Conservation (phyloP, 345 rosid species). For the Pugionium cornutum region DNA sequence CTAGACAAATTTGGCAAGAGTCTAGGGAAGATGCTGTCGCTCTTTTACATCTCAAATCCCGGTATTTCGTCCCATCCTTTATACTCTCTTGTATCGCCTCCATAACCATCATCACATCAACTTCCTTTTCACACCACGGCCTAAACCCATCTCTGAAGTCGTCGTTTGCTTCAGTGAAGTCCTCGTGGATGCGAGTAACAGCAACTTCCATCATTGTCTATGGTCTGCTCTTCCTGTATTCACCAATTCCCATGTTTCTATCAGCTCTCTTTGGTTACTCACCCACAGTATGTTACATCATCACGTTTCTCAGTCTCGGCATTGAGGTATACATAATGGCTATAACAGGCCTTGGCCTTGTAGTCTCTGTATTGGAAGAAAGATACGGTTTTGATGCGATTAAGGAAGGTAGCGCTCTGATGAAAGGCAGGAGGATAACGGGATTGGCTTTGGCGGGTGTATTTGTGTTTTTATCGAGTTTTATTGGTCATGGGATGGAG, state of each 20-base stretch:
- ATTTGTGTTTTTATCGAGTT: slow-evolving; percentile 48
- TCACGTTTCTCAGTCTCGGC: slow-evolving; percentile 39
- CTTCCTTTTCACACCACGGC: slow-evolving; percentile 32
- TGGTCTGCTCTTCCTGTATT: slow-evolving; percentile 46
- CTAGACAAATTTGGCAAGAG: slow-evolving; percentile 64
- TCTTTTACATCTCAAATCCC: slow-evolving; percentile 54
- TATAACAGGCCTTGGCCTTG: slow-evolving; percentile 57
- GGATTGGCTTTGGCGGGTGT: slow-evolving; percentile 57
- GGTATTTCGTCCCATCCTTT: slow-evolving; percentile 52
- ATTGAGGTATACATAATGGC: slow-evolving; percentile 64
- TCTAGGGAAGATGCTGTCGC: slow-evolving; percentile 59
- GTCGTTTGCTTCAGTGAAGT: slow-evolving; percentile 36
- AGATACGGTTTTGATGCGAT: slow-evolving; percentile 64
- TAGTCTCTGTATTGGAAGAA: slow-evolving; percentile 63
- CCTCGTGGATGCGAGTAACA: slow-evolving; percentile 45
- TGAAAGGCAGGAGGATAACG: slow-evolving; percentile 57
- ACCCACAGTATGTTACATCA: slow-evolving; percentile 31
- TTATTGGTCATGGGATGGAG: slow-evolving; percentile 59
- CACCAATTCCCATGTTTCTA: slow-evolving; percentile 38
- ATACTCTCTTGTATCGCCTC: slow-evolving; percentile 56
- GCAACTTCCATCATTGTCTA: slow-evolving; percentile 59
- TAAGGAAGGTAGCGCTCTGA: slow-evolving; percentile 46
- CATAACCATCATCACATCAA: slow-evolving; percentile 43
- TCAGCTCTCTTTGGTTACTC: slow-evolving; percentile 33
- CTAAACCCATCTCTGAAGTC: slow-evolving; percentile 39